Conservation (phyloP, 371 early-diverging fungal species). For the Mortierella sp. region DNA sequence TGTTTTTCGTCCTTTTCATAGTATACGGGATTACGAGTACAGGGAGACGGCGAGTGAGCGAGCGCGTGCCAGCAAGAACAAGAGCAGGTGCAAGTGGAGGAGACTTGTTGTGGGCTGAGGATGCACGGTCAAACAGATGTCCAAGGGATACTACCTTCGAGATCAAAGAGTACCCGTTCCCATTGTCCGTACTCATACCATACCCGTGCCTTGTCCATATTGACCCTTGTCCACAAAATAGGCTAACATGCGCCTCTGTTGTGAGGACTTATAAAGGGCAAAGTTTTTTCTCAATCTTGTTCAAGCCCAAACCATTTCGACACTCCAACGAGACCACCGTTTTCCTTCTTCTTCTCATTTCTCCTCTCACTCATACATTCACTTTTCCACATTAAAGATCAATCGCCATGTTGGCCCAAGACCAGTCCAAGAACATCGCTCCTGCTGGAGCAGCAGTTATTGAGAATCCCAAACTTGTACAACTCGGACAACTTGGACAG, state of each 20-base stretch:
- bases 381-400: neutral
- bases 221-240: too few relatives aligned
- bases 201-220: too few relatives aligned
- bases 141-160: too few relatives aligned
- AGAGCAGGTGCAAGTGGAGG: neutral
- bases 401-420: neutral
- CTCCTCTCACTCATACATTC: neutral
- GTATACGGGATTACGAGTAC: neutral
- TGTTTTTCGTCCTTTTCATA: neutral
- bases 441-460: neutral
- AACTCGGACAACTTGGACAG: constrained; percentile 20
- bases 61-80: neutral
- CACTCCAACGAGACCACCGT: neutral
- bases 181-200: too few relatives aligned
- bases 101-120: neutral
- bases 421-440: constrained; percentile 5
- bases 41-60: neutral
- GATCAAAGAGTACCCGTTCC: too few relatives aligned
- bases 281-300: neutral
- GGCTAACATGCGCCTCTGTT: too few relatives aligned
- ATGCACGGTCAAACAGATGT: too few relatives aligned
- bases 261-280: too few relatives aligned
- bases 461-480: neutral
- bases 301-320: neutral
- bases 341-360: constrained; percentile 3